Conservation (phyloP, 345 rosid species). For the Eucalyptus marginata region DNA sequence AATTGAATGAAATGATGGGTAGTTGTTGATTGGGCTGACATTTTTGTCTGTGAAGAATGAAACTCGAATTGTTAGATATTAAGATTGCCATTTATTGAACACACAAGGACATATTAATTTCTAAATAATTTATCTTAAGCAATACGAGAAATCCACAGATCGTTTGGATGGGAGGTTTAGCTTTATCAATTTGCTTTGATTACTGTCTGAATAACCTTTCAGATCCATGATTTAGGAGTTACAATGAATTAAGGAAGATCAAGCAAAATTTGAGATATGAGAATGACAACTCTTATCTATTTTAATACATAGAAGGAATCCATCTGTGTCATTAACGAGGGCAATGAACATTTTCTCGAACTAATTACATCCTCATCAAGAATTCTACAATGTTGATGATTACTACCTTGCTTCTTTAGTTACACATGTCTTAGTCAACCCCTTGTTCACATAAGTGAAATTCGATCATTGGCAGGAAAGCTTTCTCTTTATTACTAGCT, state of each 20-base stretch:
- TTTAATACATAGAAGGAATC: neutral
- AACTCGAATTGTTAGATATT: neutral
- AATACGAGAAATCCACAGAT: neutral
- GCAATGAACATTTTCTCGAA: neutral
- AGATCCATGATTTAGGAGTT: neutral
- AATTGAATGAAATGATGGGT: neutral
- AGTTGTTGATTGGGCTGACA: neutral
- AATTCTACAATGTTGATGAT: neutral
- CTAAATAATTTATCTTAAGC: neutral
- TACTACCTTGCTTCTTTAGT: neutral
- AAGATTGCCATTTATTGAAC: neutral
- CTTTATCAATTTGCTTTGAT: neutral
- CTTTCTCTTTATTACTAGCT: neutral
- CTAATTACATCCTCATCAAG: neutral
- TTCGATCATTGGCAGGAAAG: neutral
- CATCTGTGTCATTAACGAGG: neutral
- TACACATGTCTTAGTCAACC: neutral
- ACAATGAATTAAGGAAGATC: accelerated
- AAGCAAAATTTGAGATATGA: neutral
- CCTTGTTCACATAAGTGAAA: neutral
- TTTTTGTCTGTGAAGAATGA: neutral
- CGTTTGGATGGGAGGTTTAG: neutral
- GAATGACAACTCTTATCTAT: neutral
- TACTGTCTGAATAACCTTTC: neutral
- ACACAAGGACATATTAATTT: neutral